A percentile compares a stretch with the other conserved stretches of the same genome.
Conservation (phyloP, 768 basidiomycete genomes). For the Suillus luteus region DNA sequence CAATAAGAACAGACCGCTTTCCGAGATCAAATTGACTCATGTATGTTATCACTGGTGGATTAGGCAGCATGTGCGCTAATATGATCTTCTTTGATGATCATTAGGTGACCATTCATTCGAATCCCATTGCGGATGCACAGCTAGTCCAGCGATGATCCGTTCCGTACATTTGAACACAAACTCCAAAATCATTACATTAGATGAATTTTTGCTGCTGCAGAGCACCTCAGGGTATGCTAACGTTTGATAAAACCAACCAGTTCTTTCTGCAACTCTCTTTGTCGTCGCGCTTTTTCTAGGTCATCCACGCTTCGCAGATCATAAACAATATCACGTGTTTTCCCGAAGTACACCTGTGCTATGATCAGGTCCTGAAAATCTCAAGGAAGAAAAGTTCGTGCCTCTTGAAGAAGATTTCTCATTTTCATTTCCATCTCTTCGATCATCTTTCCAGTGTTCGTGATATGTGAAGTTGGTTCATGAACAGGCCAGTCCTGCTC, state of each 20-base stretch:
- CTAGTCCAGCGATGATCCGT: constrained; percentile 28
- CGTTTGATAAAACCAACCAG: constrained; percentile 85
- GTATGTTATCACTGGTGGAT: constrained; percentile 45
- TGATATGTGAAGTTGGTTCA: constrained; percentile 81
- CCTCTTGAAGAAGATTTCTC: constrained; percentile 92
- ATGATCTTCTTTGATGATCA: constrained; percentile 15
- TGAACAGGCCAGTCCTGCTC: constrained; percentile 87
- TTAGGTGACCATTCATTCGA: constrained; percentile 89
- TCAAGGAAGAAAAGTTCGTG: constrained; percentile 28
- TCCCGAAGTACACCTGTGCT: constrained; percentile 88
- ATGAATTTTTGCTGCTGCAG: constrained; percentile 4
- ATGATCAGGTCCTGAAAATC: constrained; percentile 15
- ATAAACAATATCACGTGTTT: constrained; percentile 93
- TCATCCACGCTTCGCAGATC: constrained; percentile 89
- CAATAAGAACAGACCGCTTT: constrained; percentile 84
- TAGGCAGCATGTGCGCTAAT: constrained; percentile 1
- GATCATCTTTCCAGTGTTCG: constrained; percentile 92
- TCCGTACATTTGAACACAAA: background rate
- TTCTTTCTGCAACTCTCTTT: constrained; percentile 89
- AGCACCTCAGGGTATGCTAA: constrained; percentile 31
- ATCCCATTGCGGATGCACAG: constrained; percentile 86
- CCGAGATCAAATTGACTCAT: constrained; percentile 79
- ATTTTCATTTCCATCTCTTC: constrained; percentile 99
- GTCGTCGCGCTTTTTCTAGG: constrained; percentile 75
- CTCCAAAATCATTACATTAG: background rate